Evolutionary conservation across 2,329 filamentous ascomycete genomes (phyloP), one percentile per base, ranked within the genome.

Genomic region (Simplicillium sp.): DNA sequence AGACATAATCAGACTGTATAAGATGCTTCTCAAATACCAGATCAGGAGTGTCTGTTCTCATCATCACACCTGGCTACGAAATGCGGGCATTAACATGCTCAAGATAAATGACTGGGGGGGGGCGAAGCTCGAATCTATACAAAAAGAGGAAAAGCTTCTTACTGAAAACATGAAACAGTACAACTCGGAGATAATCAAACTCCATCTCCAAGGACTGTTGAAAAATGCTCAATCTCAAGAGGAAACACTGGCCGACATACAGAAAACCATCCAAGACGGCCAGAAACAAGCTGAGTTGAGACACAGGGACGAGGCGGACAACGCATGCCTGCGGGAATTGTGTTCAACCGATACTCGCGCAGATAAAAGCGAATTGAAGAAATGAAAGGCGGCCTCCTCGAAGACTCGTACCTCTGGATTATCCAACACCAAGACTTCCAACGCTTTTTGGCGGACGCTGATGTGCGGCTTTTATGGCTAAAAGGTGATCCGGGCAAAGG

Each of bases 1-100:
- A 7, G 39, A 37, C 7, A 49, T 67, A n/a, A 39, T 58, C 20
- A 33, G 54, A 20, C 57, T 68, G 17, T 68, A 67, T 45, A 50
- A 58, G 41, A 52, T 49, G 39, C 53, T 68, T 20, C 55, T 68
- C n/a, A 29, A 47, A 3, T 67, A 64, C 46, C 54, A 61, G 46
- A 65, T 67, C 41, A 64, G 61, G 48, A 67, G 61, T 41, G 49
- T 64, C 34, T 60, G 51, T 39, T 55, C 49, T 6, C 66, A 59
- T 48, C 55, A 61, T 44, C 51, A 53, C 11, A 51, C 58, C 20
- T 53, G 47, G 33, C 37, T 45, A 6, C 12, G 49, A 7, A 50
- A 48, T 9, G 53, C 64, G 32, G 37, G 60, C 13, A 46, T 56
- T 18, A 52, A 55, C 36, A 37, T 61, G 3, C 7, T 57, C 7